These are phyloP conservation scores for Amphibolis antarctica DNA, from an alignment of 106 monocot species.

Conservation along the genomic window DNA sequence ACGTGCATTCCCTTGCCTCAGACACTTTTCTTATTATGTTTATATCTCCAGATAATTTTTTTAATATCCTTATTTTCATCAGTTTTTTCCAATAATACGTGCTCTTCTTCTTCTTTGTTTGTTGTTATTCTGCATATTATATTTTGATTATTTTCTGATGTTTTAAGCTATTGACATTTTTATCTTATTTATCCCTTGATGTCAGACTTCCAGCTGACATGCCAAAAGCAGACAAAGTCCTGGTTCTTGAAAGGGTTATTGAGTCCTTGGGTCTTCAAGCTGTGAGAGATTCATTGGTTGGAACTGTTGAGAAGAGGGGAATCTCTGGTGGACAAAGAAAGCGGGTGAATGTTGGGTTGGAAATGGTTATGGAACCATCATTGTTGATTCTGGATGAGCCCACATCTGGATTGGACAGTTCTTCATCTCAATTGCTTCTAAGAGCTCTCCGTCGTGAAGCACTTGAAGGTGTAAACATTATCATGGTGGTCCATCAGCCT, in stretches of 20 bases:
- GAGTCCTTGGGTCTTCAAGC: conserved; percentile 76
- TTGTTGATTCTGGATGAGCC: conserved; percentile 90
- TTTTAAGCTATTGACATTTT: neutral
- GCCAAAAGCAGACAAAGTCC: conserved; percentile 64
- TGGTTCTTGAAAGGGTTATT: conserved; percentile 91
- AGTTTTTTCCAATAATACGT: too few relatives aligned
- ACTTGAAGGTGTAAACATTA: conserved; percentile 91
- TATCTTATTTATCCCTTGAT: neutral
- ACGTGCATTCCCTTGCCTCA: too few relatives aligned
- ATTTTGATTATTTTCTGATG: neutral
- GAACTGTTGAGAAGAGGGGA: conserved; percentile 90
- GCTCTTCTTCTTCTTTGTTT: too few relatives aligned
- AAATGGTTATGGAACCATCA: conserved; percentile 99
- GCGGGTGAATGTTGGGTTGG: conserved; percentile 85
- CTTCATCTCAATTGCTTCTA: conserved; percentile 76
- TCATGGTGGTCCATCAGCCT: conserved; percentile 92
- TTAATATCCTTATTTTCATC: too few relatives aligned
- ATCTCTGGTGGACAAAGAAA: conserved; percentile 96
- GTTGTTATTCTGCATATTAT: neutral
- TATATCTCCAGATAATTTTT: too few relatives aligned
- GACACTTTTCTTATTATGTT: too few relatives aligned
- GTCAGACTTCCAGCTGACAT: conserved; percentile 57
- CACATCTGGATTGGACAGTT: conserved; percentile 92
- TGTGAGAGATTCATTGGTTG: conserved; percentile 78
- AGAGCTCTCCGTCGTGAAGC: conserved; percentile 86